Evolutionary conservation across 345 rosid genomes (phyloP).

Genomic region (Pistacia integerrima): DNA sequence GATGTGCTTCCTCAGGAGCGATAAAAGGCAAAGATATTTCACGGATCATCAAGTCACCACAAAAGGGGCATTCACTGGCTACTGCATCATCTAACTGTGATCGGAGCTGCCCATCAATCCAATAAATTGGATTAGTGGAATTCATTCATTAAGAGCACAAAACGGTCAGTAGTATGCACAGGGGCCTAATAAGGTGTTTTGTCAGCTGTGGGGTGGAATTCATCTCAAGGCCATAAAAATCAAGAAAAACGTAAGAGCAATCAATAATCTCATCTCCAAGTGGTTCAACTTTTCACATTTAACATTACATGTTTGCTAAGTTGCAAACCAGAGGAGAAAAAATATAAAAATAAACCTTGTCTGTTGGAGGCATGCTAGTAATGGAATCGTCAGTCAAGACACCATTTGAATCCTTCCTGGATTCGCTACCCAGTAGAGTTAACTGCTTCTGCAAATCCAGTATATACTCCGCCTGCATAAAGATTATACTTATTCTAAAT

Average conservation of each 20-base stretch:
- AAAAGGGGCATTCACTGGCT: constrained; percentile 93
- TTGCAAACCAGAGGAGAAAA: neutral
- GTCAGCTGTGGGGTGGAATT: neutral
- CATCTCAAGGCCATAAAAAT: neutral
- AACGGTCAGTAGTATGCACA: neutral
- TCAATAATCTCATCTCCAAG: neutral
- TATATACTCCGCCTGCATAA: constrained; percentile 72
- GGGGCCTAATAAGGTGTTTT: neutral
- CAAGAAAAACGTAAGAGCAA: neutral
- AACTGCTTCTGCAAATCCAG: constrained; percentile 92
- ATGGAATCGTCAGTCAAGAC: constrained; percentile 59
- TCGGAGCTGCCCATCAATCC: constrained; percentile 62
- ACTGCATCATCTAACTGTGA: constrained; percentile 92
- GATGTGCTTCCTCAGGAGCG: constrained; percentile 64
- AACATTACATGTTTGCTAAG: neutral
- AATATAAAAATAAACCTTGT: constrained; percentile 56
- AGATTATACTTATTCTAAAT: neutral
- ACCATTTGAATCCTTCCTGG: constrained; percentile 64
- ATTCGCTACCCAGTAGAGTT: constrained; percentile 76
- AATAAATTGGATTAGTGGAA: neutral
- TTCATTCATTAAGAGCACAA: neutral
- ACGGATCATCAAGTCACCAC: constrained; percentile 89
- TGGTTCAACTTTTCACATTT: neutral
- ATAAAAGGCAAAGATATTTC: constrained; percentile 81
- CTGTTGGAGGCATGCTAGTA: constrained; percentile 61